Base-by-base conservation (phyloP, 148 eudicot genomes). In the Agrostemma githago region DNA sequence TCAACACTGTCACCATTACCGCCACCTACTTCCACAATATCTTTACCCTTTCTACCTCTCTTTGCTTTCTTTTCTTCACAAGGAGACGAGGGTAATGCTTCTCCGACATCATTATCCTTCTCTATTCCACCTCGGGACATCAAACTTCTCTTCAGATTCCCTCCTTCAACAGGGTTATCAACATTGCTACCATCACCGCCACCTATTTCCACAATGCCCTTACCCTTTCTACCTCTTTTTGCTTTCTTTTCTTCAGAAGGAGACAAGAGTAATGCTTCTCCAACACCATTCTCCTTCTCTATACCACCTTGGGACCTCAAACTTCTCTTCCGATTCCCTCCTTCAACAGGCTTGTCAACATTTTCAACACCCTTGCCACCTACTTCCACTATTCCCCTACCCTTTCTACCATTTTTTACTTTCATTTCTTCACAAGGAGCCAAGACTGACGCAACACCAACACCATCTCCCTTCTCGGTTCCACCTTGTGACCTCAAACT, bases 341-440 rank as follows among this genome's bases (percentile, higher is more conserved):
- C 17, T 19, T 16, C 34, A 26, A 26, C 34, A 26, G 53, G 11
- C 53, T 41, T 72, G n/a, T n/a, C n/a, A n/a, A n/a, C 51, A 66
- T 6, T 64, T 62, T 48, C n/a, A 70, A 70, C 75, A 63, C 14
- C 68, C 61, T 17, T 16, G 46, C 7, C n/a, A 40, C 38, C 66
- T 56, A 63, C 66, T 58, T 66, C 72, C 14, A 26, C 72, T 66
- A 43, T 12, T 60, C 34, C 26, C 44, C 17, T 53, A 11, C 80
- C 61, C 62, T 42, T 63, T 66, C n/a, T 62, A n/a, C 44, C 54
- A 66, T 62, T 71, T 65, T 80, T 73, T 21, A n/a, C 75, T 74
- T 80, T 60, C 63, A 66, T 61, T 59, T 59, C 77, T 34, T 67
- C 57, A 37, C 10, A 59, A 7, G 77, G 72, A 64, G 77, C 62